Evolutionary conservation across 352 stramenopile species (phyloP), one percentile per base, ranked within the genome.

Genomic region (Plasmopara halstedii): DNA sequence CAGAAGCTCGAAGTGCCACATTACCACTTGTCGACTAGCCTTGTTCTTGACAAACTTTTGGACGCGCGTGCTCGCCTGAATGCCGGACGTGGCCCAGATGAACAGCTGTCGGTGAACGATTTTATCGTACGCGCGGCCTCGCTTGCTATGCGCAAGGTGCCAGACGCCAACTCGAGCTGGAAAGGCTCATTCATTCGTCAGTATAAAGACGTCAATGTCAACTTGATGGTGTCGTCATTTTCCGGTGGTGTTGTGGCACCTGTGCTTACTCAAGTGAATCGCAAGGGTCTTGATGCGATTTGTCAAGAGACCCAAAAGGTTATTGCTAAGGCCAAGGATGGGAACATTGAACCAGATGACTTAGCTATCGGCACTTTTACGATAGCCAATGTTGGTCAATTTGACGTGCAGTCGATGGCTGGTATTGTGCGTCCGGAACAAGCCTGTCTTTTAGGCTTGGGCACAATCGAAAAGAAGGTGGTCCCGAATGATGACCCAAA

Each of bases 31-130:
- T 97, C 92, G 15, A 88, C 96, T 6, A 94, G 98, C 62, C 48
- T 98, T 31, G 82, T 76, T 38, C 59, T 98, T 20, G 90, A 97
- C 67, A 85, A 89, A 56, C 67, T 98, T 6, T 76, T 99, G 19
- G 65, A 76, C 13, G 64, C 73, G 13, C 89, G 96, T 40, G 96
- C 98, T 31, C 54, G 80, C 20, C 62, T 99, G 19, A 92, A 92
- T 52, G 77, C 96, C 21, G 90, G 90, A 42, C 93, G 95, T 50
- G 70, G 80, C 22, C 96, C 95, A 78, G 70, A 87, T 47, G 52
- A 78, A 63, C 44, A 98, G 62, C 83, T 99, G 17, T 98, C 91
- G 7, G 95, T 99, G 37, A 99, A 99, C 69, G 96, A 99, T 64
- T 88, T 99, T 54, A 81, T 99, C 42, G 94, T 99, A 53, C 95